Conservation (phyloP, 176 grass and related monocot genomes). For the Cenchrus americanus region DNA sequence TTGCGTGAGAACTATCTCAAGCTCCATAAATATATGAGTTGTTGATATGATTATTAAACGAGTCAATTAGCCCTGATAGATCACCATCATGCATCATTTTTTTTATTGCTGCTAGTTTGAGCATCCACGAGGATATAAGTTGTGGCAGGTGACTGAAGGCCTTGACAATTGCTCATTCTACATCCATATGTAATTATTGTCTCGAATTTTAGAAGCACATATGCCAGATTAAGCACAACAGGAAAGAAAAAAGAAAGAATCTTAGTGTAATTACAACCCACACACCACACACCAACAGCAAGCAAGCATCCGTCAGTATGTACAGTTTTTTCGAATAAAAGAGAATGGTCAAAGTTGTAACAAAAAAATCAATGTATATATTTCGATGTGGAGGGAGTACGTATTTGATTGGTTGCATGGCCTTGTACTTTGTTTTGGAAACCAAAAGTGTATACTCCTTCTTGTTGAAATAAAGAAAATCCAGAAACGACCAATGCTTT, state of each 20-base stretch:
- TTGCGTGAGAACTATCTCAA: slow-evolving; percentile 4
- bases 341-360: too few relatives aligned
- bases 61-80: slow-evolving; percentile 7
- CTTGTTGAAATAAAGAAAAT: not conserved
- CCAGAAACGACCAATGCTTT: not conserved
- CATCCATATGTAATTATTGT: not conserved
- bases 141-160: not conserved
- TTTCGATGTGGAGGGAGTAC: too few relatives aligned
- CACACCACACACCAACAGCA: not conserved
- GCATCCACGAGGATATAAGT: not conserved
- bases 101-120: slow-evolving; percentile 21
- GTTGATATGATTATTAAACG: too few relatives aligned
- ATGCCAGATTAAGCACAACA: not conserved
- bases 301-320: too few relatives aligned
- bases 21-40: too few relatives aligned
- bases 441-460: not conserved
- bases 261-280: not conserved
- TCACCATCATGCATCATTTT: not conserved
- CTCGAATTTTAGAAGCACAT: not conserved
- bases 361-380: not conserved
- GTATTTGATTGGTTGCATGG: not conserved
- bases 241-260: not conserved
- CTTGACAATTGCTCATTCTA: not conserved
- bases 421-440: not conserved
- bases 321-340: not conserved